Conservation (phyloP, 2,329 filamentous ascomycete genomes). For the Grosmannia penicillata region DNA sequence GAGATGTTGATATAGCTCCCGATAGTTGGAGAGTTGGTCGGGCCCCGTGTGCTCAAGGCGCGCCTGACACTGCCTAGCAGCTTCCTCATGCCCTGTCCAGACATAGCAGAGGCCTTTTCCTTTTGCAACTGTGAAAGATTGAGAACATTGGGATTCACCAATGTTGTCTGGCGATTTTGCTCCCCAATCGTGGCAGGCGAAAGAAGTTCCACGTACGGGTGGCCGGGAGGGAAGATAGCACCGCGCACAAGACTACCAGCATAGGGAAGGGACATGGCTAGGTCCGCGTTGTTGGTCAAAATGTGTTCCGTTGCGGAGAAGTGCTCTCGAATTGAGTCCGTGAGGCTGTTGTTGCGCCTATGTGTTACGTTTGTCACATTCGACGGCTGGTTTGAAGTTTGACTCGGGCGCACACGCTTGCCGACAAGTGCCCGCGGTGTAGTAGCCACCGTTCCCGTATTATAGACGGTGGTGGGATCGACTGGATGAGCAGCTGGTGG, state of each 20-base stretch:
- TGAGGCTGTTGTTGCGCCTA: constrained; percentile 76
- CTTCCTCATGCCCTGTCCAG: constrained; percentile 65
- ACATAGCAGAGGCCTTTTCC: constrained; percentile 43
- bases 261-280: constrained; percentile 50
- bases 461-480: constrained; percentile 32
- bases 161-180: constrained; percentile 36
- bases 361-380: constrained; percentile 37
- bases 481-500: constrained; percentile 40
- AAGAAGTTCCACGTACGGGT: constrained; percentile 61
- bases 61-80: constrained; percentile 76
- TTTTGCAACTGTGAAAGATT: constrained; percentile 18
- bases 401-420: constrained; percentile 38
- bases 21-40: constrained; percentile 27
- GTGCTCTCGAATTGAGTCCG: constrained; percentile 66
- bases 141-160: constrained; percentile 26
- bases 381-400: too few relatives aligned
- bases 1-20: constrained; percentile 32
- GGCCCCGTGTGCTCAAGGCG: constrained; percentile 51
- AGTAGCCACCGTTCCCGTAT: constrained; percentile 36
- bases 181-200: constrained; percentile 32
- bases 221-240: constrained; percentile 66
- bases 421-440: constrained; percentile 43
- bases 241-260: constrained; percentile 79
- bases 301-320: constrained; percentile 31
- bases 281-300: constrained; percentile 37